Evolutionary conservation across 2,329 filamentous ascomycete species (phyloP).

Genomic region (Pseudocercospora pini-densiflorae): DNA sequence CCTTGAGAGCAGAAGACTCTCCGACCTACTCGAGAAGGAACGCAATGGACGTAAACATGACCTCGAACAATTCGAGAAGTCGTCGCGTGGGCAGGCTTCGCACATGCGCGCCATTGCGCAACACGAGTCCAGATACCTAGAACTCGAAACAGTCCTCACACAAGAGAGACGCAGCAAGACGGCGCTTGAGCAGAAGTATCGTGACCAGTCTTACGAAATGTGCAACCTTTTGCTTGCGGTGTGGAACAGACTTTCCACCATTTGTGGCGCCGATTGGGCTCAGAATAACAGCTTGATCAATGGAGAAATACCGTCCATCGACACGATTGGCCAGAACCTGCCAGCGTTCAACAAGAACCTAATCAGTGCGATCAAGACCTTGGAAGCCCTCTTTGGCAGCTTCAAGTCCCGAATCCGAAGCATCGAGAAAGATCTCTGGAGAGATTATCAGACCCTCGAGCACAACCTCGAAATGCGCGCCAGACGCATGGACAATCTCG

Average conservation of each 20-base stretch:
- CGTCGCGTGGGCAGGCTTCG: slow-evolving; percentile 84
- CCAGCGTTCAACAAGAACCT: slow-evolving; percentile 91
- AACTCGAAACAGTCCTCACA: slow-evolving; percentile 79
- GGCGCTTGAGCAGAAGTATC: slow-evolving; percentile 76
- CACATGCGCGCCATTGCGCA: slow-evolving; percentile 84
- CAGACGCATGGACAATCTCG: slow-evolving; percentile 86
- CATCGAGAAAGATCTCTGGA: slow-evolving; percentile 88
- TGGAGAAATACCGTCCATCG: slow-evolving; percentile 81
- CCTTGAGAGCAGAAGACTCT: slow-evolving; percentile 81
- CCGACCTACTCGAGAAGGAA: slow-evolving; percentile 90
- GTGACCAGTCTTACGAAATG: slow-evolving; percentile 85
- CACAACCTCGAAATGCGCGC: slow-evolving; percentile 76
- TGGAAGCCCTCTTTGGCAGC: slow-evolving; percentile 77
- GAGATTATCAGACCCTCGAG: slow-evolving; percentile 87
- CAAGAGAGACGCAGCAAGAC: slow-evolving; percentile 78
- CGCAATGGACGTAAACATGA: slow-evolving; percentile 82
- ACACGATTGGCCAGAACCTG: slow-evolving; percentile 83
- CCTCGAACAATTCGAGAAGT: slow-evolving; percentile 83
- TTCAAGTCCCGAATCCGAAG: slow-evolving; percentile 80
- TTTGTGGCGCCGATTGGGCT: slow-evolving; percentile 92
- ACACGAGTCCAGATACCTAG: slow-evolving; percentile 81
- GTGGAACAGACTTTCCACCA: slow-evolving; percentile 83
- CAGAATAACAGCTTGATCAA: slow-evolving; percentile 89
- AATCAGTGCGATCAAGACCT: slow-evolving; percentile 80
- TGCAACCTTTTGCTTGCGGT: slow-evolving; percentile 86